Conservation (phyloP, 2,329 filamentous ascomycete genomes). For the Metarhizium album region DNA sequence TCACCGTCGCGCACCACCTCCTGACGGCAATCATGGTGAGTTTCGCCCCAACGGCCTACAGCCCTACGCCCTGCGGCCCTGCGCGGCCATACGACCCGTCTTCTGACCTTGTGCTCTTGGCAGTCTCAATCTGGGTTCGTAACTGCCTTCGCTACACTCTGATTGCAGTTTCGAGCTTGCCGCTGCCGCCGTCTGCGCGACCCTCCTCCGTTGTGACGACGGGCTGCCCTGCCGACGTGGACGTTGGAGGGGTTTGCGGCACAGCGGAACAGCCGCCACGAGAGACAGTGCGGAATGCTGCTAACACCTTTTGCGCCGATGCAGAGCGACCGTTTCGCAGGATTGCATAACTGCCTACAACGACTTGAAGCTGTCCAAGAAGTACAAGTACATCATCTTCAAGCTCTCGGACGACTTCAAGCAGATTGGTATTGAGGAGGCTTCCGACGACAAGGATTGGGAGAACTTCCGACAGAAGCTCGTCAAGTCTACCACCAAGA, state of each 20-base stretch:
- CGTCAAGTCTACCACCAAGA: constrained; percentile 61
- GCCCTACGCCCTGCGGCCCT: too few relatives aligned
- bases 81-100: background rate
- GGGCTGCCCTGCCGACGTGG: constrained; percentile 10
- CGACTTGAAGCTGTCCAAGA: constrained; percentile 73
- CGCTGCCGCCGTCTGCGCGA: background rate
- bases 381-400: constrained; percentile 79
- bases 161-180: background rate
- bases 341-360: constrained; percentile 67
- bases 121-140: constrained; percentile 62
- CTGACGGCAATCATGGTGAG: constrained; percentile 31
- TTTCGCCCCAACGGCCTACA: constrained; percentile 8
- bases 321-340: constrained; percentile 59
- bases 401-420: constrained; percentile 77
- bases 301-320: background rate
- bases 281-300: constrained; percentile 8
- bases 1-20: constrained; percentile 15
- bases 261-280: background rate
- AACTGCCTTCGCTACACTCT: background rate
- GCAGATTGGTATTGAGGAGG: constrained; percentile 70
- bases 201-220: background rate
- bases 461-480: constrained; percentile 67
- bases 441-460: constrained; percentile 56
- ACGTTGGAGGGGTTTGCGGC: background rate
- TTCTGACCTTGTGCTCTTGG: background rate